phyloP scores from a whole-genome alignment of 768 basidiomycete genomes.

The Auricularia cornea region DNA sequence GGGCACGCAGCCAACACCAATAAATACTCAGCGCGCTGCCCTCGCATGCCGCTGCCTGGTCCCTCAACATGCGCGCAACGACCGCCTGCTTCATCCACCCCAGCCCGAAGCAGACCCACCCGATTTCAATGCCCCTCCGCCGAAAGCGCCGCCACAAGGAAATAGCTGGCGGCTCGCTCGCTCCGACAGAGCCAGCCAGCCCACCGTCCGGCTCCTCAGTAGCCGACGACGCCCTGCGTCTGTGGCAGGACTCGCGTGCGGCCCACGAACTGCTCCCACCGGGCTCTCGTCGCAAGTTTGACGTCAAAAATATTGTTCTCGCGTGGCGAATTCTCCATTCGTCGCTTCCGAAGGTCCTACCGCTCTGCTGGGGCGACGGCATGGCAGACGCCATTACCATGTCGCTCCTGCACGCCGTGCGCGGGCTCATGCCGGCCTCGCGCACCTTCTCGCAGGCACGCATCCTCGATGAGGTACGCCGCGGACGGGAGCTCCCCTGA shows the following conservation, averaged over 20 bases:
- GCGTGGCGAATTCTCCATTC: constrained; percentile 47
- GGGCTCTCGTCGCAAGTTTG: constrained; percentile 62
- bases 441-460: constrained; percentile 80
- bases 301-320: constrained; percentile 43
- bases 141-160: neutral
- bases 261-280: constrained; percentile 30
- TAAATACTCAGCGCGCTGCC: neutral
- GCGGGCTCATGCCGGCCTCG: constrained; percentile 73
- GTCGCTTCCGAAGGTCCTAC: constrained; percentile 49
- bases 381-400: constrained; percentile 61
- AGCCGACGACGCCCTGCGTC: constrained; percentile 2
- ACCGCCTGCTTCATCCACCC: neutral
- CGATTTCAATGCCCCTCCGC: neutral
- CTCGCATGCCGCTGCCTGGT: neutral
- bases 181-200: neutral
- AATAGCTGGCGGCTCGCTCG: neutral
- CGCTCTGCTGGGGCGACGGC: constrained; percentile 49
- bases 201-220: neutral
- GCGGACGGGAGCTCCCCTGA: constrained; percentile 18
- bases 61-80: neutral
- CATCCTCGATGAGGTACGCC: constrained; percentile 80
- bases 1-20: neutral
- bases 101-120: neutral
- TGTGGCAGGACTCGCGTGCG: constrained; percentile 1
- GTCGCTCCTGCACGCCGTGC: constrained; percentile 49